phyloP scores from a whole-genome alignment of 441 rosid species.

The Pelargonium cotyledonis region DNA sequence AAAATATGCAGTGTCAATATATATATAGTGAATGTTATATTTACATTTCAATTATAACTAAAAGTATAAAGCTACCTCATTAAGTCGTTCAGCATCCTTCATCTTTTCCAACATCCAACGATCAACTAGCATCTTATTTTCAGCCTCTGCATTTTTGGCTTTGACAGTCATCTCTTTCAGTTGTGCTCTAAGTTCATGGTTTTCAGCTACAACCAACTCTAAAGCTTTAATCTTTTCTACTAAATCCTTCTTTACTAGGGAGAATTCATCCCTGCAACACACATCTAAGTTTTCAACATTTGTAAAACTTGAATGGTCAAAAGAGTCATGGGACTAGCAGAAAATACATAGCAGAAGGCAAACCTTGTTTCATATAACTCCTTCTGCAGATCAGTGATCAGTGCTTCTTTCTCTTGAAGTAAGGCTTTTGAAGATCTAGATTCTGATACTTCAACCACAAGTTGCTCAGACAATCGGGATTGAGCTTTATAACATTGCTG shows the following conservation, averaged over 20 bases:
- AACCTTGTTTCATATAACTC: slow-evolving; percentile 52
- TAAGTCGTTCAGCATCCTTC: slow-evolving; percentile 92
- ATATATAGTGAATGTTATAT: too few species aligned
- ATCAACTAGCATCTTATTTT: slow-evolving; percentile 78
- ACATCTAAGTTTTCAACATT: slow-evolving; percentile 15
- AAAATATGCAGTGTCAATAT: too few species aligned
- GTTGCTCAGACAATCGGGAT: slow-evolving; percentile 79
- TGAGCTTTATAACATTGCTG: slow-evolving; percentile 92
- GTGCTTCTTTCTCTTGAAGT: slow-evolving; percentile 60
- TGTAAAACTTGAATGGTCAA: slow-evolving; percentile 7
- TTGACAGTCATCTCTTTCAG: slow-evolving; percentile 52
- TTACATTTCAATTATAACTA: too few species aligned
- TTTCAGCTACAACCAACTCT: slow-evolving; percentile 58
- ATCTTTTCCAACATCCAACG: slow-evolving; percentile 96
- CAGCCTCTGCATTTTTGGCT: slow-evolving; percentile 71
- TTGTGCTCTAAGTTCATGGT: slow-evolving; percentile 44
- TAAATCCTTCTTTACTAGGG: slow-evolving; percentile 45
- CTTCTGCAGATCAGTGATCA: slow-evolving; percentile 41
- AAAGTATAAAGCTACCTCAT: slow-evolving; percentile 52
- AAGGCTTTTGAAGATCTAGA: slow-evolving; percentile 58
- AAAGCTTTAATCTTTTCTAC: slow-evolving; percentile 57
- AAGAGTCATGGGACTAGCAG: slow-evolving; percentile 1
- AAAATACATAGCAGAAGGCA: neutral
- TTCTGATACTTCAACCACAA: slow-evolving; percentile 83
- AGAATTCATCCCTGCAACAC: slow-evolving; percentile 53